A percentile compares a stretch with the other conserved stretches of the same genome.
These are phyloP conservation scores for Ascosphaera apis DNA, from an alignment of 2,329 filamentous ascomycete genomes.

Conservation along the genomic window DNA sequence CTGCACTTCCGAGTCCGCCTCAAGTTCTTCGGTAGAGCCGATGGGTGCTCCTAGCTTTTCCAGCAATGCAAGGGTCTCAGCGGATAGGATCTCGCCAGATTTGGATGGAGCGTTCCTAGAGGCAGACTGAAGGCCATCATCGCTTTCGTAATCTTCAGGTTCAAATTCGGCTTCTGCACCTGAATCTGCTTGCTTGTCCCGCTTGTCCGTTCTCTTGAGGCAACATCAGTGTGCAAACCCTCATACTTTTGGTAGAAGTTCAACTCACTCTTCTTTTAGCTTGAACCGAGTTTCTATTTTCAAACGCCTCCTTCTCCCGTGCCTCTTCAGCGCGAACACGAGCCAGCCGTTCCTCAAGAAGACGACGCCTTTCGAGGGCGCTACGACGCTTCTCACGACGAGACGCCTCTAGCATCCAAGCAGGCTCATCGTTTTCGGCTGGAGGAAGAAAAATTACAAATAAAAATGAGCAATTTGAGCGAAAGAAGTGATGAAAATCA, in stretches of 20 bases:
- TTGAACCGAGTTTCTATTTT: conserved; percentile 24
- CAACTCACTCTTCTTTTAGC: conserved; percentile 22
- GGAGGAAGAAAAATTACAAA: no score
- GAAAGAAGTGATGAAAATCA: no score
- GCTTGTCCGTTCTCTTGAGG: conserved; percentile 15
- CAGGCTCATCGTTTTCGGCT: conserved; percentile 59
- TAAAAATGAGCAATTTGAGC: no score
- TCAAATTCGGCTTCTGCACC: conserved; percentile 55
- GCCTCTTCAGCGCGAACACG: conserved; percentile 38
- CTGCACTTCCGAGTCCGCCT: conserved; percentile 45
- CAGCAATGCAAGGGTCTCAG: conserved; percentile 52
- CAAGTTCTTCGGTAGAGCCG: conserved; percentile 14
- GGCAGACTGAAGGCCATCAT: conserved; percentile 22
- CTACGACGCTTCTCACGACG: conserved; percentile 43
- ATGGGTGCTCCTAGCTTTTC: conserved; percentile 34
- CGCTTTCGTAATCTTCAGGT: conserved; percentile 52
- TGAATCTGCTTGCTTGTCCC: no score
- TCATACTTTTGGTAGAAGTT: conserved; percentile 4
- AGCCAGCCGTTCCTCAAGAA: conserved; percentile 49
- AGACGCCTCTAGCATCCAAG: conserved; percentile 66
- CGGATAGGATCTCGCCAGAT: conserved; percentile 33
- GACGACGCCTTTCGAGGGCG: conserved; percentile 41
- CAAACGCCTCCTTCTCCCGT: conserved; percentile 31
- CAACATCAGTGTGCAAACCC: conserved; percentile 10
- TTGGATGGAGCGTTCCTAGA: conserved; percentile 10